Conservation (phyloP, 2,329 filamentous ascomycete genomes). For the Colletotrichum sojae region DNA sequence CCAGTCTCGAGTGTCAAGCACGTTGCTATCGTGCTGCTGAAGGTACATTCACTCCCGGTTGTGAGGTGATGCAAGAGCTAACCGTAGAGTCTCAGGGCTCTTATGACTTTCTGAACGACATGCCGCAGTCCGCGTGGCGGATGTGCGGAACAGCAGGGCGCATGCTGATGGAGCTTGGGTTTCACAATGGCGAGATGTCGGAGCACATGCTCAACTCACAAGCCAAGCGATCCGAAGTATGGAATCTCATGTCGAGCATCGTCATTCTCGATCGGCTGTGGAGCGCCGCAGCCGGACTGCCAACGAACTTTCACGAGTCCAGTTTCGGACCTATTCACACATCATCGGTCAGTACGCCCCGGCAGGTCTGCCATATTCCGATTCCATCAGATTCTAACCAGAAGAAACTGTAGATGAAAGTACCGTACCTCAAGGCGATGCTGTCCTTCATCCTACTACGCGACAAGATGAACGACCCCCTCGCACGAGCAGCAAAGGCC, state of each 20-base stretch:
- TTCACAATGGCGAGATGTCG: constrained; percentile 46
- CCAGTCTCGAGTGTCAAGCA: background rate
- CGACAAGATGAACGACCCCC: constrained; percentile 43
- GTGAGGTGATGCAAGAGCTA: background rate
- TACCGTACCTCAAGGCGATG: constrained; percentile 43
- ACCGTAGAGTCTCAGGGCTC: constrained; percentile 17
- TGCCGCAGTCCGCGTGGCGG: constrained; percentile 45
- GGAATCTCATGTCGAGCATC: constrained; percentile 33
- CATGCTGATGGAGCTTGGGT: constrained; percentile 47
- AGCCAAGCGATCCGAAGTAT: constrained; percentile 15
- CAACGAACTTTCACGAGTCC: constrained; percentile 38
- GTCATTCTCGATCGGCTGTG: constrained; percentile 42
- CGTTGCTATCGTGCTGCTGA: background rate
- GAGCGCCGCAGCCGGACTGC: constrained; percentile 41
- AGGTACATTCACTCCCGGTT: background rate
- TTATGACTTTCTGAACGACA: constrained; percentile 46
- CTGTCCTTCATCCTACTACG: constrained; percentile 42
- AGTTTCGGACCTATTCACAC: constrained; percentile 22
- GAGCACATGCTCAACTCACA: constrained; percentile 39
- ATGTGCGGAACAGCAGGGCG: constrained; percentile 47
- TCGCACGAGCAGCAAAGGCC: constrained; percentile 32
- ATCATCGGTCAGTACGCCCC: background rate
- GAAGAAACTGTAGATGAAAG: constrained; percentile 1
- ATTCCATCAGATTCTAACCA: background rate
- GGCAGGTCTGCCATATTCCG: rapidly evolving